These are phyloP conservation scores for Pholiota microspora DNA, from an alignment of 768 basidiomycete genomes.

Conservation along the genomic window DNA sequence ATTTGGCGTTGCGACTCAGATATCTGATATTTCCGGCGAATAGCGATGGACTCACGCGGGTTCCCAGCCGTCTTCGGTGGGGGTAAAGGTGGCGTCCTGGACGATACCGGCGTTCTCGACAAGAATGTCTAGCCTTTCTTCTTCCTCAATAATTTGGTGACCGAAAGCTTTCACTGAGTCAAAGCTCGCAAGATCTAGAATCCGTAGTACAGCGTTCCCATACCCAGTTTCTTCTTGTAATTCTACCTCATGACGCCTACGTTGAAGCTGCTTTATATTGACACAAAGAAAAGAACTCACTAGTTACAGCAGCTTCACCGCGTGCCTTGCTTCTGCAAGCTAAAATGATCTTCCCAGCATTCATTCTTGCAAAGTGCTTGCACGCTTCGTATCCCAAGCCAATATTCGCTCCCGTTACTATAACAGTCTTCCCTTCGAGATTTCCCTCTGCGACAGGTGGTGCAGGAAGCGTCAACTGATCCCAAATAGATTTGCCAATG, in stretches of 20 bases:
- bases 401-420: slow-evolving; percentile 49
- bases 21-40: background rate
- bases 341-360: slow-evolving; percentile 35
- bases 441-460: too few relatives aligned
- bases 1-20: background rate
- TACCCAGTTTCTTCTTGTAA: slow-evolving; percentile 31
- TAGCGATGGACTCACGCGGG: slow-evolving; percentile 26
- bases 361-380: slow-evolving; percentile 44
- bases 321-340: slow-evolving; percentile 34
- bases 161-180: slow-evolving; percentile 37
- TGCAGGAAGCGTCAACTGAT: too few relatives aligned
- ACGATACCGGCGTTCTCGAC: slow-evolving; percentile 41
- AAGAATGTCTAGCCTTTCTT: slow-evolving; percentile 38
- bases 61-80: slow-evolving; percentile 47
- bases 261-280: too few relatives aligned
- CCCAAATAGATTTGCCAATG: too few relatives aligned
- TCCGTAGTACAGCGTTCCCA: slow-evolving; percentile 32
- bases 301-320: slow-evolving; percentile 31
- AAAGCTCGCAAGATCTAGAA: slow-evolving; percentile 39
- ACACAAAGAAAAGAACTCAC: slow-evolving; percentile 22
- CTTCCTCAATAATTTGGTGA: slow-evolving; percentile 30
- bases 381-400: slow-evolving; percentile 48
- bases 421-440: slow-evolving; percentile 41
- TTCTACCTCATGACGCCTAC: slow-evolving; percentile 12
- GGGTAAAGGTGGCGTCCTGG: slow-evolving; percentile 5